phyloP scores from a whole-genome alignment of 106 monocot species.

The Phalaenopsis equestris region DNA sequence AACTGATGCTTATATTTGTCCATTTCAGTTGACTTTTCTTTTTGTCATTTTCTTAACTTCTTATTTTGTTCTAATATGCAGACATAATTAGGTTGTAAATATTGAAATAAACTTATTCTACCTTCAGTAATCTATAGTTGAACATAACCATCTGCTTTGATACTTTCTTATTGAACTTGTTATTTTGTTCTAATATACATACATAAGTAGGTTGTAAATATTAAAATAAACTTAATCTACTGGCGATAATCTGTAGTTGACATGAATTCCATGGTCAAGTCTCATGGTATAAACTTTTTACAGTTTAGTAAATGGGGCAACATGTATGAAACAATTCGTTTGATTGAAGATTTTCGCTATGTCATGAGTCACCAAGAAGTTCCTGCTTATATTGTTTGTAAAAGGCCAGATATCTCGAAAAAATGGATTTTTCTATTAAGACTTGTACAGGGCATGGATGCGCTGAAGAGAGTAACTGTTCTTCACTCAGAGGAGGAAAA shows the following conservation, averaged over 20 bases:
- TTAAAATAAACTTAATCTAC: not conserved
- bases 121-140: not conserved
- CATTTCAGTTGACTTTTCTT: not conserved
- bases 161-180: not conserved
- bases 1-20: constrained; percentile 11
- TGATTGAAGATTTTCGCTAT: constrained; percentile 68
- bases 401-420: constrained; percentile 51
- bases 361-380: constrained; percentile 66
- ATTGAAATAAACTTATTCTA: no score
- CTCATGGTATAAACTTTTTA: constrained; percentile 15
- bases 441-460: constrained; percentile 75
- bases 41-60: not conserved
- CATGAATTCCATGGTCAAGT: not conserved
- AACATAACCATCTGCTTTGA: not conserved
- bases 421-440: constrained; percentile 59
- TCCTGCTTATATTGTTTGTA: constrained; percentile 39
- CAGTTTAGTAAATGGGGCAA: constrained; percentile 65
- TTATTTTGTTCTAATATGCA: no score
- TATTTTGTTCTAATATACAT: not conserved
- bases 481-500: constrained; percentile 66
- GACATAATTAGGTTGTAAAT: no score
- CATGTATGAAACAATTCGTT: constrained; percentile 34
- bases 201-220: not conserved
- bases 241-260: not conserved
- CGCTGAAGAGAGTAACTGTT: constrained; percentile 59